These are phyloP conservation scores for Pestalotiopsis sp. DNA, from an alignment of 2,329 filamentous ascomycete genomes.

Conservation along the genomic window DNA sequence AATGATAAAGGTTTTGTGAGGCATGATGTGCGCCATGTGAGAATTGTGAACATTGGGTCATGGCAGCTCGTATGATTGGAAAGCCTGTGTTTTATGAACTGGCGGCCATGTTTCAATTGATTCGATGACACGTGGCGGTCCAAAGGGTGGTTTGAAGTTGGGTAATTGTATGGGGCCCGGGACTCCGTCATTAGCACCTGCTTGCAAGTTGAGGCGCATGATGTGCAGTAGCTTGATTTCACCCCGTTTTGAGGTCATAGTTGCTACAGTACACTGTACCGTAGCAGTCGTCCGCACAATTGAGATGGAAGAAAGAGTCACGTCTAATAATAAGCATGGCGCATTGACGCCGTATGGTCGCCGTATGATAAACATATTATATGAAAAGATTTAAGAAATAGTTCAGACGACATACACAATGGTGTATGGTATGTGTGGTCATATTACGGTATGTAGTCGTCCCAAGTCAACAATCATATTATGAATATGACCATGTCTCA, in stretches of 20 bases:
- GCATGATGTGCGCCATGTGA: not conserved
- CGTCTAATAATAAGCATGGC: too few relatives aligned
- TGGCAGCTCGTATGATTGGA: too few relatives aligned
- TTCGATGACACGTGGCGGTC: not conserved
- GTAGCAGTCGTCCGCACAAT: too few relatives aligned
- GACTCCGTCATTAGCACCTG: not conserved
- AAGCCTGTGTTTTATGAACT: not conserved
- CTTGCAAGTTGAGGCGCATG: not conserved
- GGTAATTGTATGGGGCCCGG: not conserved
- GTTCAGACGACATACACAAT: too few relatives aligned
- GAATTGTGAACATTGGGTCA: not conserved
- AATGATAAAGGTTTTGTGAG: not conserved
- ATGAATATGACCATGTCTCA: not conserved
- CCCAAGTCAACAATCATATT: too few relatives aligned
- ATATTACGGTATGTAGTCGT: too few relatives aligned
- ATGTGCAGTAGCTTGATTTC: not conserved
- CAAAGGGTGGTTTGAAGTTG: not conserved
- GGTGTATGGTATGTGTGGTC: too few relatives aligned
- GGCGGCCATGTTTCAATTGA: not conserved
- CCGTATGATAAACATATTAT: too few relatives aligned
- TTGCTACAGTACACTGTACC: too few relatives aligned
- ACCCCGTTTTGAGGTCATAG: not conserved
- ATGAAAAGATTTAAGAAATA: too few relatives aligned
- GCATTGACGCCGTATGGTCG: too few relatives aligned
- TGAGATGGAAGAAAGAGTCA: too few relatives aligned